Evolutionary conservation across 768 basidiomycete species (phyloP).

Genomic region (Tulasnella sp.): DNA sequence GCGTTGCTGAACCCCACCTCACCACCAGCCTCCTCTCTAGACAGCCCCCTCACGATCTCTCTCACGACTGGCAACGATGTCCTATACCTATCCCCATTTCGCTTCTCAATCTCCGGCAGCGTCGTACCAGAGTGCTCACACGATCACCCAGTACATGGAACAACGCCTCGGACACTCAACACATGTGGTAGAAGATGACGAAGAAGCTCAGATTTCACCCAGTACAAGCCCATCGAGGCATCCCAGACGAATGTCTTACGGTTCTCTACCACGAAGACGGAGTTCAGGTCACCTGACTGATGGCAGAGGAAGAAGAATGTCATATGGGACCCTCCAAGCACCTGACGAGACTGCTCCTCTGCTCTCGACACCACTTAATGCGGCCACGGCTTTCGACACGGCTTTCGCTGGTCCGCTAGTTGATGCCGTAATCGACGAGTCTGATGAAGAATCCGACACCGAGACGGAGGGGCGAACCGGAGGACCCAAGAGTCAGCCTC

Average conservation of each 20-base stretch:
- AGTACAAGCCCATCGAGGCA: not conserved
- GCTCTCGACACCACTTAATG: not conserved
- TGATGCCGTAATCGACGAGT: conserved; percentile 12
- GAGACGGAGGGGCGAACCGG: not conserved
- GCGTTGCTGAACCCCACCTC: not conserved
- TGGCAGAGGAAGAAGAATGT: not conserved
- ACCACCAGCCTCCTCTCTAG: not conserved
- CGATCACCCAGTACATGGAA: conserved; percentile 30
- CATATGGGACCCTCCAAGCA: not conserved
- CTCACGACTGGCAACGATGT: conserved; percentile 17
- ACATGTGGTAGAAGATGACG: conserved; percentile 11
- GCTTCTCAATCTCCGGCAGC: conserved; percentile 32
- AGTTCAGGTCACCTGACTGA: not conserved
- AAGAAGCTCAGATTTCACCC: conserved; percentile 13
- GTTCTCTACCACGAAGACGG: not conserved
- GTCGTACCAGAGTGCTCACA: conserved; percentile 27
- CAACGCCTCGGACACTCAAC: conserved; percentile 3
- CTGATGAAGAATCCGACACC: not conserved
- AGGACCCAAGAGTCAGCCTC: not conserved
- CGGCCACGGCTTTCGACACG: conserved; percentile 1
- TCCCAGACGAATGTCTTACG: not conserved
- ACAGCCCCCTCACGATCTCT: conserved; percentile 5
- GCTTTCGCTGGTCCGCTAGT: not conserved
- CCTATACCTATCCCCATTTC: conserved; percentile 32
- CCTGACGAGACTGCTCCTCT: not conserved